Conservation (phyloP, 2,329 filamentous ascomycete genomes). For the Monosporascus cannonballus region DNA sequence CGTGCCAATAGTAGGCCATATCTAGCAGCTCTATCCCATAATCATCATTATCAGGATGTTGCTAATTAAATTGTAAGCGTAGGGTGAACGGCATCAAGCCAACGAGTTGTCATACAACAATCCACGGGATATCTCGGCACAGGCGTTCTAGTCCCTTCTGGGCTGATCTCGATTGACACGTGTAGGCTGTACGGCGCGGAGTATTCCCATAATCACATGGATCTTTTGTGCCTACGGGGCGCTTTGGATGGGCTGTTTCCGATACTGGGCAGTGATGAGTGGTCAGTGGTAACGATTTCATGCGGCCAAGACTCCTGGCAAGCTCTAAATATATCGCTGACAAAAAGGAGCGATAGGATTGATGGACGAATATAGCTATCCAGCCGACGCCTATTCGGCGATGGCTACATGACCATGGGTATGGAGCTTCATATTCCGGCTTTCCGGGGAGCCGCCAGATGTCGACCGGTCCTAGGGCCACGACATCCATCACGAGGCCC, state of each 20-base stretch:
- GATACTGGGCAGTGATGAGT: neutral
- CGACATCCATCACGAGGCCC: neutral
- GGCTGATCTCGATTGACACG: neutral
- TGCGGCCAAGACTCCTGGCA: neutral
- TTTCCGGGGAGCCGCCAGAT: neutral
- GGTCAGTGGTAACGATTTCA: neutral
- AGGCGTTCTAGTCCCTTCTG: neutral
- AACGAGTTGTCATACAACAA: neutral
- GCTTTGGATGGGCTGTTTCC: no score
- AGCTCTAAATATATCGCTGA: neutral
- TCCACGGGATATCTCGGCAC: neutral
- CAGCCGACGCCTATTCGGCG: neutral
- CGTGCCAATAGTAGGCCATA: neutral
- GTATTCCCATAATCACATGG: neutral
- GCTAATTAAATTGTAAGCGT: neutral
- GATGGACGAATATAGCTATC: neutral
- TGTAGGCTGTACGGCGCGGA: neutral
- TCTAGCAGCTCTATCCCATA: neutral
- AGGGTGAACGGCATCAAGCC: neutral
- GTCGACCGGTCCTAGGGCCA: neutral
- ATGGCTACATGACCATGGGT: neutral
- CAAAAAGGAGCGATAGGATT: neutral
- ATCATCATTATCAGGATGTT: neutral
- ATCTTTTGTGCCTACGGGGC: neutral
- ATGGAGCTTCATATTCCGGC: neutral